A percentile compares a stretch with the other conserved stretches of the same genome.
These are phyloP conservation scores for Moesziomyces aphidis DNA, from an alignment of 1,284 basidiomycete genomes.

Conservation along the genomic window DNA sequence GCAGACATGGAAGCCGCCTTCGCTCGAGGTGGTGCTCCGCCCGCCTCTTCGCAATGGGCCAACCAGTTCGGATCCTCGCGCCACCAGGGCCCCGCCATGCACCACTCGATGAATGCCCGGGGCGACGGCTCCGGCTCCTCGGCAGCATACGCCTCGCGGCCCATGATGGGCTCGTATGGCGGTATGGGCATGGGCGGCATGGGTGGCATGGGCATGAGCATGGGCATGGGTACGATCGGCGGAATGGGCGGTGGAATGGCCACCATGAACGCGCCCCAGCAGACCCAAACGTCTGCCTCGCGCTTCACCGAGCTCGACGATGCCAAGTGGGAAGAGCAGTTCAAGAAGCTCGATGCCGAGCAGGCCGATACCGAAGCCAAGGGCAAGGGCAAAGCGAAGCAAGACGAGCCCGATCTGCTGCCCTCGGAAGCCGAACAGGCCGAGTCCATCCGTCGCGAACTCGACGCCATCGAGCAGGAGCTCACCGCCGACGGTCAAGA, in stretches of 20 bases:
- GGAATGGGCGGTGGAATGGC: slow-evolving; percentile 36
- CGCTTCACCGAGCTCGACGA: slow-evolving; percentile 63
- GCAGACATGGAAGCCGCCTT: slow-evolving; percentile 57
- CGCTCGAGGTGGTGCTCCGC: slow-evolving; percentile 29
- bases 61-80: slow-evolving; percentile 49
- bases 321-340: slow-evolving; percentile 63
- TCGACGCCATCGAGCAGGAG: slow-evolving; percentile 60
- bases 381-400: slow-evolving; percentile 58
- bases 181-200: slow-evolving; percentile 39
- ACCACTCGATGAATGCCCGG: slow-evolving; percentile 9
- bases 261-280: slow-evolving; percentile 17
- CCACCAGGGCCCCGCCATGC: slow-evolving; percentile 21
- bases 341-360: slow-evolving; percentile 60
- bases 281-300: slow-evolving; percentile 26
- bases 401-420: slow-evolving; percentile 33
- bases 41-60: slow-evolving; percentile 45
- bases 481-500: slow-evolving; percentile 54
- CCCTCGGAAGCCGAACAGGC: slow-evolving; percentile 60
- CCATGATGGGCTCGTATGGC: slow-evolving; percentile 48
- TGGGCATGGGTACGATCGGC: slow-evolving; percentile 39
- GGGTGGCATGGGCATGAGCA: slow-evolving; percentile 44
- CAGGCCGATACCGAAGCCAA: slow-evolving; percentile 53
- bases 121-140: slow-evolving; percentile 19
- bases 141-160: slow-evolving; percentile 36
- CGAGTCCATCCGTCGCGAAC: slow-evolving; percentile 51